Evolutionary conservation across 31 red algal species (phyloP).

Genomic region (Pterothamnion heteromorphum): DNA sequence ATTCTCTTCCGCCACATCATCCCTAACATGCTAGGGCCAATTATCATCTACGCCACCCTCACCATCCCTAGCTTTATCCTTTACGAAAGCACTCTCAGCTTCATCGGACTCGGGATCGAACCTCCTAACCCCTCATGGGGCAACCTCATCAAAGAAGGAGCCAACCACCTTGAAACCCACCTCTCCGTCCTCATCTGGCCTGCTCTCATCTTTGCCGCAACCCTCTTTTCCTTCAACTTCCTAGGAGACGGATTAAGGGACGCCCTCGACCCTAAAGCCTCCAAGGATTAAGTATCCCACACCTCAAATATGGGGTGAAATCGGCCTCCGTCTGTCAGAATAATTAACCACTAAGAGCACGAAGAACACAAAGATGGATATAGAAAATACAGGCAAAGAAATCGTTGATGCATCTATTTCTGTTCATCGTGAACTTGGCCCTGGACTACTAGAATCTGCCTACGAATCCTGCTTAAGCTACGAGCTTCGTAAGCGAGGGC

Average conservation of each 20-base stretch:
- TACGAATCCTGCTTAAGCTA: too few species aligned
- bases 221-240: background rate
- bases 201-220: background rate
- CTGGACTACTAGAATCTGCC: too few species aligned
- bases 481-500: too few species aligned
- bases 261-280: constrained; percentile 9
- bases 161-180: background rate
- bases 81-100: background rate
- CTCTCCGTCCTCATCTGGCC: background rate
- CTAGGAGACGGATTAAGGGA: background rate
- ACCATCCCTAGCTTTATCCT: background rate
- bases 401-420: too few species aligned
- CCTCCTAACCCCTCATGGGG: constrained; percentile 18
- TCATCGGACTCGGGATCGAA: constrained; percentile 7
- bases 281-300: background rate
- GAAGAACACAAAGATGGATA: too few species aligned
- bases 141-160: background rate
- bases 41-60: background rate
- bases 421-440: too few species aligned
- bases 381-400: too few species aligned
- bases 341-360: too few species aligned
- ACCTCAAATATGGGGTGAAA: too few species aligned
- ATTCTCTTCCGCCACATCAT: constrained; percentile 35
- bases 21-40: constrained; percentile 19
- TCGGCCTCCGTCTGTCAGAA: too few species aligned